phyloP scores from a whole-genome alignment of 2,329 filamentous ascomycete species.

The Sarocladiaceae sp. region DNA sequence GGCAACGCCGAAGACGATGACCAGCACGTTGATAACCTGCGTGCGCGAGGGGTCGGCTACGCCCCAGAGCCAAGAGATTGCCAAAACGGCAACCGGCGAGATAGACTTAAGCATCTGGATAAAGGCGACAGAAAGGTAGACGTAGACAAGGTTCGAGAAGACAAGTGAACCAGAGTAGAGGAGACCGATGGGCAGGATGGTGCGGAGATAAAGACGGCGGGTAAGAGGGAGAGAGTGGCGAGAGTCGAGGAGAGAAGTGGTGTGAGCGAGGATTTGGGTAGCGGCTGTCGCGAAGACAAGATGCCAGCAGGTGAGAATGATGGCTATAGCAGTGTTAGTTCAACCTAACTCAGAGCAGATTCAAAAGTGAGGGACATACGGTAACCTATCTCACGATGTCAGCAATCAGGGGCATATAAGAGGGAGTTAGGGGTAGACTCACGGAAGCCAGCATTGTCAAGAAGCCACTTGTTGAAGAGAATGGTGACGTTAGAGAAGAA shows the following conservation, averaged over 20 bases:
- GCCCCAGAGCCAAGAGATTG: constrained; percentile 54
- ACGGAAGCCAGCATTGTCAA: constrained; percentile 70
- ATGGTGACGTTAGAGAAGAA: constrained; percentile 79
- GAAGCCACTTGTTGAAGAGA: constrained; percentile 87
- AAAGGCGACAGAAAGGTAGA: constrained; percentile 61
- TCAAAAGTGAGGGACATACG: neutral
- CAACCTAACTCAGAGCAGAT: neutral
- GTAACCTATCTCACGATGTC: neutral
- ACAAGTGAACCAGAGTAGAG: constrained; percentile 60
- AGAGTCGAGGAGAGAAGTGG: constrained; percentile 55
- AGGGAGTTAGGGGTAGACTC: constrained; percentile 32
- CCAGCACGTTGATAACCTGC: constrained; percentile 39
- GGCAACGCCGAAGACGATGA: constrained; percentile 46
- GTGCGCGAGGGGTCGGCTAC: constrained; percentile 39
- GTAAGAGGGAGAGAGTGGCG: constrained; percentile 57
- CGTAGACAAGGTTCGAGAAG: constrained; percentile 61
- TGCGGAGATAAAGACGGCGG: constrained; percentile 52
- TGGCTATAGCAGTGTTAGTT: constrained; percentile 25
- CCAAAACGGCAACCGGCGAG: constrained; percentile 58
- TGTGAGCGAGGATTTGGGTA: constrained; percentile 59
- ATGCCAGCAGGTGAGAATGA: constrained; percentile 62
- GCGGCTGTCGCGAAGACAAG: constrained; percentile 58
- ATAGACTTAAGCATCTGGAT: constrained; percentile 67
- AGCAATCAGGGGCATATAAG: neutral
- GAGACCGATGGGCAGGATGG: constrained; percentile 59